These are phyloP conservation scores for Mrakia frigida DNA, from an alignment of 768 basidiomycete genomes.

Conservation along the genomic window DNA sequence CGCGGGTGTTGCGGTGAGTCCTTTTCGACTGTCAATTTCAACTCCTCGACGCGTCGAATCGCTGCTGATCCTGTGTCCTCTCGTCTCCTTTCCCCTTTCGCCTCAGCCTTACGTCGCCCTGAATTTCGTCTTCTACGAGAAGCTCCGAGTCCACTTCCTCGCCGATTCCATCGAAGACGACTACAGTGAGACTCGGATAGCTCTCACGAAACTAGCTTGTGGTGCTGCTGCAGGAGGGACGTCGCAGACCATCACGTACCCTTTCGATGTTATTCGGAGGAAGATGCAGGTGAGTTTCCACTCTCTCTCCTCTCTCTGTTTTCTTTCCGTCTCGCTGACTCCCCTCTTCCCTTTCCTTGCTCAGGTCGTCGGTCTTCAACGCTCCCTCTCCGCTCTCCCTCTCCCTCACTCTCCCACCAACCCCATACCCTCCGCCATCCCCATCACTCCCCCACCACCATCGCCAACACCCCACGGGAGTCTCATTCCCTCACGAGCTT, in stretches of 20 bases:
- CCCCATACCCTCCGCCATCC: neutral
- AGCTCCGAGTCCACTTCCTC: slow-evolving; percentile 7
- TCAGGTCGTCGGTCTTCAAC: slow-evolving; percentile 27
- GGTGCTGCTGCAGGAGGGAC: slow-evolving; percentile 82
- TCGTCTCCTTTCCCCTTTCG: neutral
- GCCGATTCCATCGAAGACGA: neutral
- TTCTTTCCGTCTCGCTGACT: neutral
- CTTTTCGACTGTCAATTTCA: neutral
- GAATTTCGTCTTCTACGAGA: slow-evolving; percentile 31
- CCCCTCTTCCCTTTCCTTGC: no score
- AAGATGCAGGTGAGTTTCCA: slow-evolving; percentile 77
- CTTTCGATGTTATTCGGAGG: slow-evolving; percentile 86
- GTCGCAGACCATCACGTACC: slow-evolving; percentile 91
- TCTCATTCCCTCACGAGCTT: neutral
- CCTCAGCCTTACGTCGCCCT: slow-evolving; percentile 30
- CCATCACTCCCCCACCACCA: neutral
- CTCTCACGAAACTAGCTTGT: slow-evolving; percentile 47
- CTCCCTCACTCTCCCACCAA: neutral
- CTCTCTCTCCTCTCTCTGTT: neutral
- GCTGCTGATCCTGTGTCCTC: neutral
- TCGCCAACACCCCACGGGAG: neutral
- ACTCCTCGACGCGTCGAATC: neutral
- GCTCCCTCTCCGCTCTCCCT: neutral
- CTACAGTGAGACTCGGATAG: neutral
- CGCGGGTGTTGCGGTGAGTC: slow-evolving; percentile 33